These are phyloP conservation scores for Chalciporus pseudorubinellus DNA, from an alignment of 768 basidiomycete genomes.

Conservation along the genomic window DNA sequence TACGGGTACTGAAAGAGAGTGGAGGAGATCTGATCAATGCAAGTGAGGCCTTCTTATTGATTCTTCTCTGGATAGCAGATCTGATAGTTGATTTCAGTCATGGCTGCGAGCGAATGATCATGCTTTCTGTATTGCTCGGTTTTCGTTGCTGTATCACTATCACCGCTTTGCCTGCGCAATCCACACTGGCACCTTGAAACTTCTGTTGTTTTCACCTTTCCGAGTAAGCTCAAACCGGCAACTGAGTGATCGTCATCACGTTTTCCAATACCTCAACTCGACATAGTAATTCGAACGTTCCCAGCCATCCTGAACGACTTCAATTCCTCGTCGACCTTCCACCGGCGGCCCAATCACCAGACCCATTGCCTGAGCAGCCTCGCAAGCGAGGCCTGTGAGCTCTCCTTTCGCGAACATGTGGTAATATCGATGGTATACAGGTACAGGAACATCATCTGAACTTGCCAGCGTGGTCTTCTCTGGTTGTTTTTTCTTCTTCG, in stretches of 20 bases:
- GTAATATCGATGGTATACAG: slow-evolving; percentile 86
- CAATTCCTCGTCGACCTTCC: slow-evolving; percentile 44
- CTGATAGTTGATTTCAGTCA: slow-evolving; percentile 51
- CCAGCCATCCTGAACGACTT: slow-evolving; percentile 76
- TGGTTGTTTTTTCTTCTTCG: slow-evolving; percentile 8
- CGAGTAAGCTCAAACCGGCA: slow-evolving; percentile 1
- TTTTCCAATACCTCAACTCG: slow-evolving; percentile 65
- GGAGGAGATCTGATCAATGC: slow-evolving; percentile 96
- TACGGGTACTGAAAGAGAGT: slow-evolving; percentile 84
- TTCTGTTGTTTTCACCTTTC: not conserved
- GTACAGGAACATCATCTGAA: slow-evolving; percentile 19
- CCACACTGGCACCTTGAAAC: slow-evolving; percentile 11
- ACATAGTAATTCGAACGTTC: slow-evolving; percentile 88
- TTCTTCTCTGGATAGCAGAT: not conserved
- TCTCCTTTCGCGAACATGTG: slow-evolving; percentile 92
- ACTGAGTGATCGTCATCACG: slow-evolving; percentile 20
- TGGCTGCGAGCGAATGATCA: slow-evolving; percentile 86
- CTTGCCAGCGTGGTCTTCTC: not conserved
- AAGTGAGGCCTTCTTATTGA: slow-evolving; percentile 55
- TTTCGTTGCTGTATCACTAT: slow-evolving; percentile 32
- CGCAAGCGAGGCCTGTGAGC: slow-evolving; percentile 54
- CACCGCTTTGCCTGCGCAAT: slow-evolving; percentile 23
- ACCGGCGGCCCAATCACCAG: slow-evolving; percentile 46
- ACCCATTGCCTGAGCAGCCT: slow-evolving; percentile 60
- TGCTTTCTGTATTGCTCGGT: slow-evolving; percentile 31